Evolutionary conservation across 2,329 filamentous ascomycete genomes (phyloP).

Genomic region (Xylaria sp.): DNA sequence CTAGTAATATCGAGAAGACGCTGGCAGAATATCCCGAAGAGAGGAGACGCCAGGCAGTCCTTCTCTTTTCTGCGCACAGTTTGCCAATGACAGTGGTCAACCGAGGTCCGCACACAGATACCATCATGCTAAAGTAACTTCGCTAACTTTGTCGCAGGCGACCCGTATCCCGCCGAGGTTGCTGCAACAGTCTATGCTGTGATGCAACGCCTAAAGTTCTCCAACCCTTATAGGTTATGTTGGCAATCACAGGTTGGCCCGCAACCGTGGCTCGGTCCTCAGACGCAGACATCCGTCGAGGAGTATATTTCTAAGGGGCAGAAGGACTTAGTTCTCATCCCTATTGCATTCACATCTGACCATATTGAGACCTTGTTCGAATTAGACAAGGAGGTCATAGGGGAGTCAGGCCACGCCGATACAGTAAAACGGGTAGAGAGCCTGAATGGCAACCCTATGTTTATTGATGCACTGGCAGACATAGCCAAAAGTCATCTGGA

Average conservation of each 20-base stretch:
- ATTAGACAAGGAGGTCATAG: slow-evolving; percentile 93
- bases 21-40: slow-evolving; percentile 86
- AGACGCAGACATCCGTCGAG: slow-evolving; percentile 88
- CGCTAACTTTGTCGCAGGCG: slow-evolving; percentile 65
- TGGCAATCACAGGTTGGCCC: slow-evolving; percentile 99
- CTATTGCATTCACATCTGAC: slow-evolving; percentile 98
- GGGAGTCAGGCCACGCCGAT: slow-evolving; percentile 80
- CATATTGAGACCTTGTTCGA: slow-evolving; percentile 98
- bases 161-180: slow-evolving; percentile 95
- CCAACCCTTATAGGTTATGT: slow-evolving; percentile 90
- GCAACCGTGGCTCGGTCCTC: slow-evolving; percentile 92
- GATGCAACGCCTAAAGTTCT: slow-evolving; percentile 89
- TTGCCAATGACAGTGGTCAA: slow-evolving; percentile 98
- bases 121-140: slow-evolving; percentile 2
- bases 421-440: slow-evolving; percentile 91
- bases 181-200: slow-evolving; percentile 96
- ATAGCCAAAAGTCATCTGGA: slow-evolving; percentile 84
- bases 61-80: slow-evolving; percentile 95
- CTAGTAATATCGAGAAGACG: slow-evolving; percentile 88
- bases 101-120: slow-evolving; percentile 67
- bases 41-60: slow-evolving; percentile 79
- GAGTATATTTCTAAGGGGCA: slow-evolving; percentile 91
- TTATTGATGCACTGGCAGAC: slow-evolving; percentile 89
- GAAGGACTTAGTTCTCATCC: slow-evolving; percentile 89
- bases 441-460: slow-evolving; percentile 88